These are phyloP conservation scores for Neocatenulostroma microsporum DNA, from an alignment of 2,329 filamentous ascomycete species.

Conservation along the genomic window DNA sequence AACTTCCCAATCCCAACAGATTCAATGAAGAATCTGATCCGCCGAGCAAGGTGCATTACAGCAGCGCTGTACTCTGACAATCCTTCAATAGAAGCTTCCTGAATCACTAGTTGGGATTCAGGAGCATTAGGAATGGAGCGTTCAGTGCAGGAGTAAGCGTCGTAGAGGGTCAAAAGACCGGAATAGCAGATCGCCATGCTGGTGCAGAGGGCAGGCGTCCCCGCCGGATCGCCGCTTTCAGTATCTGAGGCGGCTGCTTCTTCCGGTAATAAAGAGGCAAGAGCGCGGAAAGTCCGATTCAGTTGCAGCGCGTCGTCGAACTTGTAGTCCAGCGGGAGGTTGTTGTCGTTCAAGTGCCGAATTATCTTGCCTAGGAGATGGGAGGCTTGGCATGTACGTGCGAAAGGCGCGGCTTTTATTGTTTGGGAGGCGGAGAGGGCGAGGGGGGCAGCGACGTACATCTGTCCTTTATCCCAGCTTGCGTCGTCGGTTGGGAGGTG, in stretches of 20 bases:
- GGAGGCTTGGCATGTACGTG: conserved; percentile 29
- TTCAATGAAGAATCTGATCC: conserved; percentile 11
- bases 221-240: conserved; percentile 13
- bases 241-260: conserved; percentile 25
- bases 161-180: conserved; percentile 27
- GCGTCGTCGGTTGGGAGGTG: conserved; percentile 34
- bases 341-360: conserved; percentile 25
- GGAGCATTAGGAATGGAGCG: conserved; percentile 20
- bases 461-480: conserved; percentile 32
- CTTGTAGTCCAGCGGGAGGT: conserved; percentile 22
- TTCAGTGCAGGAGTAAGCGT: conserved; percentile 29
- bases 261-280: conserved; percentile 22
- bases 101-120: conserved; percentile 30
- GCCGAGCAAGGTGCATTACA: conserved; percentile 15
- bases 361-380: conserved; percentile 30
- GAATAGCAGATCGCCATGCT: conserved; percentile 30
- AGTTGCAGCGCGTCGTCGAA: conserved; percentile 30
- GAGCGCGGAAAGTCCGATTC: conserved; percentile 25
- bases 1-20: conserved; percentile 9
- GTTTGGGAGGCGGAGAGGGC: conserved; percentile 19
- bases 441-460: conserved; percentile 20
- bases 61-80: conserved; percentile 12
- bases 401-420: conserved; percentile 25
- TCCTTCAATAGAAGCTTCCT: conserved; percentile 26
- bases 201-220: conserved; percentile 18